Conservation (phyloP, 2,329 filamentous ascomycete genomes). For the Dothideomycetes sp. region DNA sequence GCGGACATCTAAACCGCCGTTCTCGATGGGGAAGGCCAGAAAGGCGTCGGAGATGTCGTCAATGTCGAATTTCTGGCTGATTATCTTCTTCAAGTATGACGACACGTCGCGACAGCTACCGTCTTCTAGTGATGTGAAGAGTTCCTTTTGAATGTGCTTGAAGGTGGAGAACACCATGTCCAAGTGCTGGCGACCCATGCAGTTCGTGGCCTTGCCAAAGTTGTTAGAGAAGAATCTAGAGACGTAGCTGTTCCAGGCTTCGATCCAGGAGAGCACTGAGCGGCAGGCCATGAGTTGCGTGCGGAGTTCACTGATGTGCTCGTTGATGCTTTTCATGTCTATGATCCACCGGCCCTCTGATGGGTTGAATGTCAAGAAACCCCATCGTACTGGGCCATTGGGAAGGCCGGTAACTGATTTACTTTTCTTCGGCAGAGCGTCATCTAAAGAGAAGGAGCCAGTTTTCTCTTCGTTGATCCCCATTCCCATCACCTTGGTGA, state of each 20-base stretch:
- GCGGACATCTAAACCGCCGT: slow-evolving; percentile 39
- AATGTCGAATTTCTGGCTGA: slow-evolving; percentile 42
- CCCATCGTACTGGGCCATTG: slow-evolving; percentile 45
- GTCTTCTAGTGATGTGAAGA: slow-evolving; percentile 29
- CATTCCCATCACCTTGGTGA: slow-evolving; percentile 45
- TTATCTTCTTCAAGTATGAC: slow-evolving; percentile 32
- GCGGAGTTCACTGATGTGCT: slow-evolving; percentile 48
- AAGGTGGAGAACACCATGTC: slow-evolving; percentile 42
- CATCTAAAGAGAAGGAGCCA: slow-evolving; percentile 35
- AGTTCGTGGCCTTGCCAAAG: slow-evolving; percentile 42
- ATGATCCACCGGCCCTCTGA: slow-evolving; percentile 46
- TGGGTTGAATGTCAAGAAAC: slow-evolving; percentile 46
- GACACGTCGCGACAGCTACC: slow-evolving; percentile 13
- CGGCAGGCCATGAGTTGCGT: slow-evolving; percentile 45
- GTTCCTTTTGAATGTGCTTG: slow-evolving; percentile 35
- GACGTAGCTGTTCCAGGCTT: slow-evolving; percentile 45
- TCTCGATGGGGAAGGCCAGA: slow-evolving; percentile 41
- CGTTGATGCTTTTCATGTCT: slow-evolving; percentile 46
- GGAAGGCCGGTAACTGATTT: slow-evolving; percentile 39
- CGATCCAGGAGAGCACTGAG: slow-evolving; percentile 47
- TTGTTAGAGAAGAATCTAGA: slow-evolving; percentile 42
- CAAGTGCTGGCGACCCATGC: slow-evolving; percentile 41
- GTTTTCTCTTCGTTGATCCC: slow-evolving; percentile 49
- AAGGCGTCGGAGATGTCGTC: slow-evolving; percentile 38
- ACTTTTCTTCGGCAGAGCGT: slow-evolving; percentile 11